Evolutionary conservation across 768 basidiomycete species (phyloP).

Genomic region (Macrocybe gigantea): DNA sequence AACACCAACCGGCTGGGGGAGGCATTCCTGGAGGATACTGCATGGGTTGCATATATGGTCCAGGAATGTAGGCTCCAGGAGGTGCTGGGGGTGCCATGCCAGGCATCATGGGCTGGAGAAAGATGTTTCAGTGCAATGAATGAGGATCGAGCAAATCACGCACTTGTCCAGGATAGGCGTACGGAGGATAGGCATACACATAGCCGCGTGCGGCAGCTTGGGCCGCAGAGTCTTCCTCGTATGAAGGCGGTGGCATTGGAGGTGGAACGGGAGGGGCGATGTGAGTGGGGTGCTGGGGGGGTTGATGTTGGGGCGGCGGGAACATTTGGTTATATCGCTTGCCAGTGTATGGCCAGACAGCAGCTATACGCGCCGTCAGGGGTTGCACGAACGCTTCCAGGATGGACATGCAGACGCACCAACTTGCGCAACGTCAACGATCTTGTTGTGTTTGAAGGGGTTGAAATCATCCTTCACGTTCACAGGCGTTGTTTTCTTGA

Average conservation of each 20-base stretch:
- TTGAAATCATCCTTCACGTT: slow-evolving; percentile 97
- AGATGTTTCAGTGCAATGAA: not conserved
- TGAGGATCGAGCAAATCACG: slow-evolving; percentile 14
- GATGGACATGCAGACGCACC: slow-evolving; percentile 41
- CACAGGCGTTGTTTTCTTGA: slow-evolving; percentile 71
- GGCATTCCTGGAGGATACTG: slow-evolving; percentile 77
- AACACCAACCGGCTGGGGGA: slow-evolving; percentile 63
- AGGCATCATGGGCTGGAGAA: slow-evolving; percentile 70
- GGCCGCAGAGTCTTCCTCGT: slow-evolving; percentile 71
- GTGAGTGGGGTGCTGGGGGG: slow-evolving; percentile 58
- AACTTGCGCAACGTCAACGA: slow-evolving; percentile 67
- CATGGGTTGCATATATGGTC: slow-evolving; percentile 82
- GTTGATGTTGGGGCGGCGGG: slow-evolving; percentile 53
- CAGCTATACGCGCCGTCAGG: slow-evolving; percentile 33
- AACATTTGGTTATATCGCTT: slow-evolving; percentile 81
- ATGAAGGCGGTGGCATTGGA: slow-evolving; percentile 66
- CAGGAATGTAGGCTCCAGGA: slow-evolving; percentile 73
- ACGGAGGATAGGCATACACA: slow-evolving; percentile 72
- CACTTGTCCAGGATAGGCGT: slow-evolving; percentile 74
- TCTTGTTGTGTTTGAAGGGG: slow-evolving; percentile 86
- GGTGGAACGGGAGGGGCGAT: slow-evolving; percentile 64
- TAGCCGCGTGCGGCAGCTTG: slow-evolving; percentile 55
- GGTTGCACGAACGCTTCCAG: not conserved
- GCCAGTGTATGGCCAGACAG: slow-evolving; percentile 85
- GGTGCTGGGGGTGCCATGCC: slow-evolving; percentile 77